Evolutionary conservation across 1,284 basidiomycete genomes (phyloP), one percentile per base, ranked within the genome.

Genomic region (Cronartium ribicola): DNA sequence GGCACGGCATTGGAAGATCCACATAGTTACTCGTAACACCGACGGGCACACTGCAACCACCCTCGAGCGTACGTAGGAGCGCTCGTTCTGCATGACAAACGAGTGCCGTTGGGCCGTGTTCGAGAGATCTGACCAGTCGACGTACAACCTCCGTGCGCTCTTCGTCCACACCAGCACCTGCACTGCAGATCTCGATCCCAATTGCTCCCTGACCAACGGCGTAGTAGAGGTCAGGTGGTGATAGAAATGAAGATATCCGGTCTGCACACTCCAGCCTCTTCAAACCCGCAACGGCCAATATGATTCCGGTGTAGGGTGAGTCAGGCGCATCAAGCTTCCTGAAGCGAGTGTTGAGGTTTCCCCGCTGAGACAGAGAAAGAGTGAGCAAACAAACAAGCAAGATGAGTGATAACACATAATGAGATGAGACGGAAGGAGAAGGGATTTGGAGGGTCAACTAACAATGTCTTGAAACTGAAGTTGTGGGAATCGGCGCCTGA

Each of bases 21-120:
- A 77, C 74, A 55, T 79, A 72, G 36, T 61, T 73, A 10, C 87
- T 89, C 75, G 86, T 84, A 41, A 92, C 89, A 17, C 95, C 94
- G n/a, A 98, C 94, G 0, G 95, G 96, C 0, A 98, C 93, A 75
- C 91, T 94, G 82, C 96, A 98, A 39, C 94, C 96, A 11, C 96
- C 96, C 81, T 98, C 95, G 67, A 98, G 85, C 46, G 90, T 88
- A 46, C 89, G 85, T 76, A 98, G 84, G 81, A 91, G 89, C 0
- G 90, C 90, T 11, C 95, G 87, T 82, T 99, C 96, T 6, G 92
- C 91, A 22, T 85, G 83, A 79, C 89, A 91, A 69, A 80, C 83
- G 88, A 88, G 90, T 75, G 88, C 85, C 0, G 91, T 92, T 79
- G 85, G 84, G 84, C 87, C 87, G 81, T 94, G 90, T 2, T 87